phyloP scores from a whole-genome alignment of 768 basidiomycete species.

The Hypholoma sublateritium region DNA sequence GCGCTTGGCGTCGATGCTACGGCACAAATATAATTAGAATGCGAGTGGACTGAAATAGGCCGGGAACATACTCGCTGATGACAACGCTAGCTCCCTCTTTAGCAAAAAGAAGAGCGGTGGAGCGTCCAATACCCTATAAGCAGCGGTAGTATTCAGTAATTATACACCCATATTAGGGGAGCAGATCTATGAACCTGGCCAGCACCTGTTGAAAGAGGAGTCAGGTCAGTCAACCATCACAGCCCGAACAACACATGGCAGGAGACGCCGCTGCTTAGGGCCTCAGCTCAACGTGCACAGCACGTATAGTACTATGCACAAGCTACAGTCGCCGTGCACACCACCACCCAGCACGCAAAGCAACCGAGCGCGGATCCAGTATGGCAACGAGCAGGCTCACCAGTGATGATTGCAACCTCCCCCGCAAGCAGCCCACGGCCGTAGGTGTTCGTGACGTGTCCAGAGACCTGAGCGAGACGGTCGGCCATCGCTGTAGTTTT shows the following conservation, averaged over 20 bases:
- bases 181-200: slow-evolving; percentile 53
- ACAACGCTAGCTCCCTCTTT: slow-evolving; percentile 88
- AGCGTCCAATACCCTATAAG: slow-evolving; percentile 73
- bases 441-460: slow-evolving; percentile 58
- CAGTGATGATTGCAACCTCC: slow-evolving; percentile 86
- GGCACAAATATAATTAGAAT: background rate
- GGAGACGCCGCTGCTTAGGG: no score
- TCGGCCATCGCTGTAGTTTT: slow-evolving; percentile 39
- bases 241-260: no score
- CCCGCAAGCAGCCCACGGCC: slow-evolving; percentile 64
- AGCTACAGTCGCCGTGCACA: no score
- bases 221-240: background rate
- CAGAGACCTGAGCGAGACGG: slow-evolving; percentile 69
- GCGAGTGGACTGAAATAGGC: slow-evolving; percentile 2
- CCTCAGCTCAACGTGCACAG: no score
- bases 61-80: slow-evolving; percentile 65
- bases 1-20: slow-evolving; percentile 74
- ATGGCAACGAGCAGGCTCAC: slow-evolving; percentile 36
- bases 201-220: slow-evolving; percentile 48
- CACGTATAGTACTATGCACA: no score
- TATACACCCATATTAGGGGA: background rate
- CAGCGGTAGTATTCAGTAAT: background rate
- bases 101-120: slow-evolving; percentile 74
- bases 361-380: no score
- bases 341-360: no score